Evolutionary conservation across 192 early-diverging fungal species (phyloP), one percentile per base, ranked within the genome.

Genomic region (Entomortierella lignicola): DNA sequence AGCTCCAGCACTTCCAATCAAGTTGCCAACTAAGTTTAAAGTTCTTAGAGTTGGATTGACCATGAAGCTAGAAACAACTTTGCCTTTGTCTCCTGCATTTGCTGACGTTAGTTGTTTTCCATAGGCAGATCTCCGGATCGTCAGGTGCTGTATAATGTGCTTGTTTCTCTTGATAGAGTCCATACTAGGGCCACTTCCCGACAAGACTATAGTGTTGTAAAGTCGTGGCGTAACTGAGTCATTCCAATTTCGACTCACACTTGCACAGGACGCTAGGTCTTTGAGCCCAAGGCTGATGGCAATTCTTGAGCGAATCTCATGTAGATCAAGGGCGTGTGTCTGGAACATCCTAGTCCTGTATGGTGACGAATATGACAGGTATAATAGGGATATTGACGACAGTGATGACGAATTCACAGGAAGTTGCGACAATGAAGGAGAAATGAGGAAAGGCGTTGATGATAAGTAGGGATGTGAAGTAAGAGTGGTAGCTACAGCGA

Each of bases 301-400:
- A 32, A 60, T 32, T 60, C 59, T 60, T 44, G 59, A 60, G 59
- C 37, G 59, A 44, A 60, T 60, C 41, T 50, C 56, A 37, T 58
- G 56, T 37, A 58, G 56, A 13, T 58, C 8, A 32, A 58, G 56
- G 56, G 56, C n/a, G 26, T 58, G 56, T 39, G 56, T 37, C 56
- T 58, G 31, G 56, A 37, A 37, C 34, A 39, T 58, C 56, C 26
- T 32, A 21, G 17, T 47, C 44, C 12, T 32, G 2, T 21, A 59
- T 25, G 57, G 13, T 2, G 55, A 57, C 10, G 13, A 57, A 20
- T 32, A 27, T 57, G 55, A 3, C 29, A 42, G 13, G 39, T 42
- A 13, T 42, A 13, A 42, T 13, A 13, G 39, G 39, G 39, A 13
- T 42, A 6, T 10, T 42, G 39, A 13, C 39, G 39, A 42, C 8